Conservation (phyloP, 805 yeast species). For the Nakazawaea siamensis region DNA sequence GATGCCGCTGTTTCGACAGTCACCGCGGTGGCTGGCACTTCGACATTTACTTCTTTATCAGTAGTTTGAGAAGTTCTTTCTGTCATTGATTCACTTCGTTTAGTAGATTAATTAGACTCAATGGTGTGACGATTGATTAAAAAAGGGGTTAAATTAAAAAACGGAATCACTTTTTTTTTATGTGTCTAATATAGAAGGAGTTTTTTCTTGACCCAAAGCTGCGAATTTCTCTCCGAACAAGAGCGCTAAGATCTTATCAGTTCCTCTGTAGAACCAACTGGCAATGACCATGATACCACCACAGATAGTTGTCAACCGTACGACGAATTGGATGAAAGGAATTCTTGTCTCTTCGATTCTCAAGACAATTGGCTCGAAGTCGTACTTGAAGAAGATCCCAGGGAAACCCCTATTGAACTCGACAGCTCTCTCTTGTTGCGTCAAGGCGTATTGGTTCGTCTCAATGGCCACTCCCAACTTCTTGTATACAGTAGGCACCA, state of each 20-base stretch:
- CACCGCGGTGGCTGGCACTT: too few species aligned
- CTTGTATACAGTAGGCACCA: constrained; percentile 76
- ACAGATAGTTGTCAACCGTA: constrained; percentile 68
- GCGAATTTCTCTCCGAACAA: constrained; percentile 51
- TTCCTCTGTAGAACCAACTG: constrained; percentile 51
- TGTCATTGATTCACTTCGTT: too few species aligned
- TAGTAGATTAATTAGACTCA: too few species aligned
- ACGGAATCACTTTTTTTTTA: too few species aligned
- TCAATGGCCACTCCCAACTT: constrained; percentile 65
- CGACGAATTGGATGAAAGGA: constrained; percentile 68
- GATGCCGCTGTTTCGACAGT: too few species aligned
- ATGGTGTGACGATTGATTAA: too few species aligned
- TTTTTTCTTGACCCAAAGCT: constrained; percentile 38
- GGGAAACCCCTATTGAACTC: constrained; percentile 35
- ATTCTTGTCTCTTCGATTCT: constrained; percentile 63
- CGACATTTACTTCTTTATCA: too few species aligned
- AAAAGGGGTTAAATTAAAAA: too few species aligned
- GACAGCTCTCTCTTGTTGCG: constrained; percentile 28
- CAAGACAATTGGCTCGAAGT: constrained; percentile 81
- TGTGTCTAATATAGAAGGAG: constrained; percentile 4
- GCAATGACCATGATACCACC: constrained; percentile 76
- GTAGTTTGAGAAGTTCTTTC: too few species aligned
- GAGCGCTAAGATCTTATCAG: constrained; percentile 45
- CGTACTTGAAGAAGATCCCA: constrained; percentile 77
- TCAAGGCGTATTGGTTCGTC: constrained; percentile 80